Base-by-base conservation (phyloP, 2,329 filamentous ascomycete species). In the Phoma sp. region DNA sequence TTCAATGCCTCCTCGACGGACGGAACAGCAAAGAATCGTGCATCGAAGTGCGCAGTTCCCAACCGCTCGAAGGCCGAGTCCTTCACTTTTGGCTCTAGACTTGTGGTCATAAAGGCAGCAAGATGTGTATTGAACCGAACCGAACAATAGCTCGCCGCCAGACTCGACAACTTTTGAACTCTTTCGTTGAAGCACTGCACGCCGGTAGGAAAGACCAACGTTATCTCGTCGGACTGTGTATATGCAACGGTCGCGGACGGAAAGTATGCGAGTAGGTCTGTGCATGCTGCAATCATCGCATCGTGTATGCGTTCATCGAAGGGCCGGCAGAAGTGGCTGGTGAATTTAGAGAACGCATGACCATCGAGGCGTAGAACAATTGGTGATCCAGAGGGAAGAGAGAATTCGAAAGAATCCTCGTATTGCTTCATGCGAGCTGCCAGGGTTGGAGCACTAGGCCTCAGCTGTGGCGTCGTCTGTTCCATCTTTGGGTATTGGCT, bases 221-320 rank as follows among this genome's bases (percentile, higher is more conserved):
- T 73, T 37, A 73, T 71, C 18, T 73, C 69, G 32, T 73, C 68
- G 15, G 68, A 71, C 37, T 73, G 69, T 33, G 68, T 72, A 50
- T 73, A 73, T 6, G 67, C 68, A 15, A 72, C 57, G 12, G 64
- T 72, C 2, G 68, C 69, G 18, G 57, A 51, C 0, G 62, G 53
- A 49, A 73, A 71, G 57, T 62, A 73, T 15, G 53, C 46, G 5
- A 73, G 62, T 3, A 73, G 49, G 34, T 68, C 64, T 32, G 54
- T 50, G 55, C 64, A 66, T 6, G 65, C 64, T 18, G 60, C 26
- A 28, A 63, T 53, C 68, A 72, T 72, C 17, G 69, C 68, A 42
- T 59, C 47, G 51, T 73, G 68, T 21, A 73, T 71, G 33, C 69
- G 67, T 34, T 66, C 53, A 34, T 73, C 68, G 34, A 73, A 73